Evolutionary conservation across 164 flowering plant genomes (phyloP).

Genomic region (Cinnamomum chago): DNA sequence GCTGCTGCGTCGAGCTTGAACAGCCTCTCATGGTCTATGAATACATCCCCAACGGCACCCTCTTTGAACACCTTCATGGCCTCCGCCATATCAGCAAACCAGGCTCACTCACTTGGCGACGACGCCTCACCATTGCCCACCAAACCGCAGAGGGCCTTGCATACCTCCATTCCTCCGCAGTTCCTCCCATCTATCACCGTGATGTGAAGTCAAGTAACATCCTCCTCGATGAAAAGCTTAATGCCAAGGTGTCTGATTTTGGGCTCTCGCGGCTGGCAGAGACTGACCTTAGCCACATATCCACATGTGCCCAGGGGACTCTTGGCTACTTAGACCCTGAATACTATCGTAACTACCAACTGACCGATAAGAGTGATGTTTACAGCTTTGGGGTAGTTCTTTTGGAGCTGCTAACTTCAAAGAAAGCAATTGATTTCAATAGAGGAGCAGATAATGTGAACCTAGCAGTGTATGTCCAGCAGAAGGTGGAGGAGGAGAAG

Average conservation of each 20-base stretch:
- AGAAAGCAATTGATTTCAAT: slow-evolving; percentile 16
- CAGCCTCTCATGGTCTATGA: slow-evolving; percentile 21
- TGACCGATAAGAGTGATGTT: slow-evolving; percentile 23
- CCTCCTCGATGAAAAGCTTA: slow-evolving; percentile 16
- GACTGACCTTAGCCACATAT: slow-evolving; percentile 15
- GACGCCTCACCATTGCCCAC: slow-evolving; percentile 9
- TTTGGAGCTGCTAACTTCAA: slow-evolving; percentile 15
- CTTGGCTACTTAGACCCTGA: slow-evolving; percentile 21
- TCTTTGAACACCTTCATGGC: slow-evolving; percentile 18
- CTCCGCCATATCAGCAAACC: neutral
- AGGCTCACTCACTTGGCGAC: slow-evolving; percentile 6
- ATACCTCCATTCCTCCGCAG: slow-evolving; percentile 21
- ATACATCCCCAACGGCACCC: slow-evolving; percentile 20
- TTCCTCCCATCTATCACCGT: slow-evolving; percentile 20
- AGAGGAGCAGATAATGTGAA: slow-evolving; percentile 14
- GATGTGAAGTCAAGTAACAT: slow-evolving; percentile 24
- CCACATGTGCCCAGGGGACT: slow-evolving; percentile 24
- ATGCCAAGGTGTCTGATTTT: slow-evolving; percentile 22
- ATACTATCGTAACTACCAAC: slow-evolving; percentile 18
- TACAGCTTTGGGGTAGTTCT: slow-evolving; percentile 22
- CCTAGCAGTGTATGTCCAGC: slow-evolving; percentile 11
- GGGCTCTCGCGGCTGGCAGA: slow-evolving; percentile 19
- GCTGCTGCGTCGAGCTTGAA: slow-evolving; percentile 19
- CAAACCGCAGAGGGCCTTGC: slow-evolving; percentile 19
- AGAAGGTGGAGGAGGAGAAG: slow-evolving; percentile 10